Evolutionary conservation across 306 rosid genomes (phyloP), one percentile per base, ranked within the genome.

Genomic region (Prosopis cineraria): DNA sequence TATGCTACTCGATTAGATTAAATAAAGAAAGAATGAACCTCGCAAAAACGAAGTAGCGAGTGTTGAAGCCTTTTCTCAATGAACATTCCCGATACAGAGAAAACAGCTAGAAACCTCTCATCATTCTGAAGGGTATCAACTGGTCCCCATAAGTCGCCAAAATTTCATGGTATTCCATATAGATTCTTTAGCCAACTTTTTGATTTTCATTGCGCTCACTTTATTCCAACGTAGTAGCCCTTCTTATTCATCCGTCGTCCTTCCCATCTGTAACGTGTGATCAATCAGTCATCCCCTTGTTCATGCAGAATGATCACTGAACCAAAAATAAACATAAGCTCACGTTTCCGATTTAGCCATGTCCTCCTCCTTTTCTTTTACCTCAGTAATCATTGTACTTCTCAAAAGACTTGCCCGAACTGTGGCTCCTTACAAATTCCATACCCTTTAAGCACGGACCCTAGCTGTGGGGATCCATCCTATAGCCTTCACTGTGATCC

Each of bases 381-480:
- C 58, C 68, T 87, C 12, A 47, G 59, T 80, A 84, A 24, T 19
- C 59, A 34, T 45, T 65, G 87, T 75, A 76, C 30, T 82, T 88
- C 96, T 34, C 96, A 87, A 40, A 88, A 86, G 75, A 84, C 87
- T n/a, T 93, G 99, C 53, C 89, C 96, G 17, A 88, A 82, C 67
- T 95, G 99, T 84, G 98, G 99, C 69, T 30, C 85, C 74, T 67
- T 84, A 25, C 77, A 88, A 78, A 84, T 95, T 45, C 94, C 98
- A 7, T 95, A 91, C n/a, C 98, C 98, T 63, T 76, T 95, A 72
- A 92, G 98, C 88, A 89, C 96, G 59, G 72, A 78, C 68, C 84
- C 84, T 24, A 76, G 68, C 72, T 95, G 99, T 27, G 99, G 98
- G 43, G 93, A 91, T 81, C 83, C 83, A 2, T 34, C 68, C 50